Base-by-base conservation (phyloP, 2,329 filamentous ascomycete species). In the Talaromyces verruculosus region DNA sequence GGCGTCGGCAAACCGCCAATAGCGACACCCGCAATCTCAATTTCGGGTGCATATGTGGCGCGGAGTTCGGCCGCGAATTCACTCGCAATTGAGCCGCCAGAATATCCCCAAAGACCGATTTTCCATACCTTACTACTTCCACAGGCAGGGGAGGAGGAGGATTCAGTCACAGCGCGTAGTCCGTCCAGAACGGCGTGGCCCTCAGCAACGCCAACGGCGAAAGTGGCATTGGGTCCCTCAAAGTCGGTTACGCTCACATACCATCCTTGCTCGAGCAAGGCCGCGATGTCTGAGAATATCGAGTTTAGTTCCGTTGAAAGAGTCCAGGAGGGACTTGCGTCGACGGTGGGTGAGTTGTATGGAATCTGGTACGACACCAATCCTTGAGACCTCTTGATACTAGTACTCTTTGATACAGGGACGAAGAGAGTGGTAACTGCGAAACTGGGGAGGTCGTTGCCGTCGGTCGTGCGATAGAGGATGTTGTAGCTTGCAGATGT, bases 401-500 rank as follows among this genome's bases (percentile, higher is more conserved):
- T 15, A 6, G 8, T 33, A 1, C 15, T 25, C 10, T 37, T n/a
- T 1, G 25, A 13, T 11, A 13, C 39, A 2, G 64, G 59, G 10
- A 51, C 17, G 47, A 65, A 63, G 3, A 65, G 64, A n/a, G 59
- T 65, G 1, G 64, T 62, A 0, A 65, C 59, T 11, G 64, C 49
- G 11, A 61, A 58, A 11, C 25, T 58, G 35, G 64, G 58, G 6
- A 61, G 22, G 6, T 65, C 28, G 17, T 62, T 57, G 49, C 47
- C 39, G 19, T 65, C 64, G 15, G 10, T 65, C 3, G 64, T 62
- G 25, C 64, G 64, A 33, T 65, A 65, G 25, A 65, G 49, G 15
- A 65, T 65, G 30, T 65, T 65, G 49, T 62, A 65, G 49, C 58
- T 62, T 15, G 59, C 64, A 6, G 64, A 57, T n/a, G 63, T 43